A percentile compares a stretch with the other conserved stretches of the same genome.
These are phyloP conservation scores for Epichloe gansuensis DNA, from an alignment of 2,329 filamentous ascomycete genomes.

Conservation along the genomic window DNA sequence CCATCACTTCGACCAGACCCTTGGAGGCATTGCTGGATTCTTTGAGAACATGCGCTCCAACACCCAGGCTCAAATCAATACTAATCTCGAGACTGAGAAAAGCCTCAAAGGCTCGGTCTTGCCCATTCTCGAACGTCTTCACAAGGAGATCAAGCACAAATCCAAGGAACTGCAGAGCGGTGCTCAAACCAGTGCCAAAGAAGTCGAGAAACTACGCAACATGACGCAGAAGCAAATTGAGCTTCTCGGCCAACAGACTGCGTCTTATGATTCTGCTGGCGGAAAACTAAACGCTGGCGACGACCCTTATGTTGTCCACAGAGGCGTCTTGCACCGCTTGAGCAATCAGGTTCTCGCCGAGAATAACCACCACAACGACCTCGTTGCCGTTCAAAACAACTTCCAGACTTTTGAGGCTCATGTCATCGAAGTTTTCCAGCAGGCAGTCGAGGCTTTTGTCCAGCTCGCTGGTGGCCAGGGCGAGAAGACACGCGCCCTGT, in stretches of 20 bases:
- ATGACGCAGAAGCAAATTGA: constrained; percentile 93
- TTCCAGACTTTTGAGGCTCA: constrained; percentile 82
- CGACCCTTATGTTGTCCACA: constrained; percentile 79
- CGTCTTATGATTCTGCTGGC: constrained; percentile 62
- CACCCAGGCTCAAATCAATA: constrained; percentile 80
- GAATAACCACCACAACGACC: constrained; percentile 89
- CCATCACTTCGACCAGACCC: constrained; percentile 80
- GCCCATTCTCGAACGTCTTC: constrained; percentile 78
- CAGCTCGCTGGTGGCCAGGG: constrained; percentile 67
- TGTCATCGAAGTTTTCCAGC: constrained; percentile 69
- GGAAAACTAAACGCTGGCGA: constrained; percentile 58
- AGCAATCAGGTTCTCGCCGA: constrained; percentile 88
- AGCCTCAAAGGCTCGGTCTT: constrained; percentile 75
- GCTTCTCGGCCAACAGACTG: constrained; percentile 74
- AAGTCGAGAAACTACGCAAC: constrained; percentile 78
- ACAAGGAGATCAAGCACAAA: constrained; percentile 96
- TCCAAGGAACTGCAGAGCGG: constrained; percentile 76
- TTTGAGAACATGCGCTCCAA: constrained; percentile 92
- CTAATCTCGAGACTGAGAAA: constrained; percentile 84
- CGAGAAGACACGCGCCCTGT: constrained; percentile 69
- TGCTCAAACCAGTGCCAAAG: constrained; percentile 72
- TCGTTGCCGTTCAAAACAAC: constrained; percentile 81
- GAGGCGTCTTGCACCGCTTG: constrained; percentile 70
- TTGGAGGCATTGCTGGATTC: constrained; percentile 78
- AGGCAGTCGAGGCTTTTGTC: constrained; percentile 71